Conservation (phyloP, 352 stramenopile genomes). For the Pythium vanterpoolii region DNA sequence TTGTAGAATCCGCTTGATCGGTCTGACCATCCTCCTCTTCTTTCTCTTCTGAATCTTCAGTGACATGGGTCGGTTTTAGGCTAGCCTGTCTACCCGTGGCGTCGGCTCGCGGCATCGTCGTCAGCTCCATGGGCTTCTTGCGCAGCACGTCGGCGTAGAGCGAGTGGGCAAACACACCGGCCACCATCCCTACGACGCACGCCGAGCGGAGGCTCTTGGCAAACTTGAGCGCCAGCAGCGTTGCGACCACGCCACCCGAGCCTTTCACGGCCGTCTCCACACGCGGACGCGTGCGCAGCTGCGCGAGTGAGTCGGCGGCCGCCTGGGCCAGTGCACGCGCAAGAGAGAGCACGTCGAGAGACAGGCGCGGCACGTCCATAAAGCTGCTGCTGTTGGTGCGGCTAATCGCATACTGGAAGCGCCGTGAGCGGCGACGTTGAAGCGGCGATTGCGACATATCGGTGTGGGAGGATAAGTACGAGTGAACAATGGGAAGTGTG, state of each 20-base stretch:
- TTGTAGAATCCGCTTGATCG: neutral
- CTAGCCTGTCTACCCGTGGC: neutral
- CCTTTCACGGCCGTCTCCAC: constrained; percentile 59
- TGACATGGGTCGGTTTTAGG: too few relatives aligned
- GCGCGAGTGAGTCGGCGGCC: constrained; percentile 23
- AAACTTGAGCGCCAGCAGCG: constrained; percentile 56
- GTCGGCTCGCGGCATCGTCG: neutral
- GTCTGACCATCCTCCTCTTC: neutral
- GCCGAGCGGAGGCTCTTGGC: constrained; percentile 59
- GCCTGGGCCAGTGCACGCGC: constrained; percentile 24
- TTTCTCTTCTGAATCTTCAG: constrained; percentile 2
- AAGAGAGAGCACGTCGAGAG: constrained; percentile 18
- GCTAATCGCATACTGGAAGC: neutral
- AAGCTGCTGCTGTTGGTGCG: neutral
- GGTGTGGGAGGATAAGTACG: neutral
- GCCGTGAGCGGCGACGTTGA: neutral
- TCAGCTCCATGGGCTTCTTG: constrained; percentile 11
- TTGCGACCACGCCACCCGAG: constrained; percentile 52
- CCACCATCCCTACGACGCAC: constrained; percentile 53
- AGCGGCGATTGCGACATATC: constrained; percentile 8
- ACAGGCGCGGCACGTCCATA: constrained; percentile 15
- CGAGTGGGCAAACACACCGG: constrained; percentile 65
- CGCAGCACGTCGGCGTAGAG: constrained; percentile 67
- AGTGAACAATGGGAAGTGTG: neutral
- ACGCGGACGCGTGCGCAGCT: constrained; percentile 27